Base-by-base conservation (phyloP, 2,329 filamentous ascomycete species). In the Chaetomium globosum region DNA sequence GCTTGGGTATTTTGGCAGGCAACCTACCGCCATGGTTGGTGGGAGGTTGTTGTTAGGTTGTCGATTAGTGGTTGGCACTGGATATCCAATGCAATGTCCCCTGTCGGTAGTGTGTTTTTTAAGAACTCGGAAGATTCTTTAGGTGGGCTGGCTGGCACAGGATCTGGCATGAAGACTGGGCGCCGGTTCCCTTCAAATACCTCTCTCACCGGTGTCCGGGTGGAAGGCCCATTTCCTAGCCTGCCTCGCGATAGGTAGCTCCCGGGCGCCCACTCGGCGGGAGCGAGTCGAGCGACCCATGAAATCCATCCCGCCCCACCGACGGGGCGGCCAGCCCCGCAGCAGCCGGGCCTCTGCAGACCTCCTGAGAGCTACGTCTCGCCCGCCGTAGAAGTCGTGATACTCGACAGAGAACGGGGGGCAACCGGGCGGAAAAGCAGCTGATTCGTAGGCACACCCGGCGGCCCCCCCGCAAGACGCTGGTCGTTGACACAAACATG, bases 21-120 rank as follows among this genome's bases (percentile, higher is more conserved):
- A 26, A 68, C 67, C 61, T 69, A 71, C 69, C 62, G 69, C 69
- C 69, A 71, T 67, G 61, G 46, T 46, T 51, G 43, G 6, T 19
- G 46, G 26, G 26, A 1, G 10, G 13, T 21, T 26, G 26, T 26
- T 26, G 26, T 26, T 26, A 26, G 26, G 3, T 48, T 28, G n/a
- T 57, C 19, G n/a, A 21, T 23, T 36, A 26, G 54, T 43, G 36
- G 12, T 28, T 13, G 54, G 33, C 19, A 46, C 36, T 10, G 16
- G 33, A 43, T 9, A 33, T 10, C 19, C 52, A 33, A 36, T 33
- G 52, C 52, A n/a, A 19, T 36, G 4, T 7, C 16, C 52, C 30
- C 28, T 36, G 10, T 36, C 33, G 33, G 33, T 10, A 12, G 33
- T 55, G 10, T 23, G 28, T 55, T 33, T n/a, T 19, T 10, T 16